Conservation (phyloP, 441 rosid genomes). For the Populus hybrid region DNA sequence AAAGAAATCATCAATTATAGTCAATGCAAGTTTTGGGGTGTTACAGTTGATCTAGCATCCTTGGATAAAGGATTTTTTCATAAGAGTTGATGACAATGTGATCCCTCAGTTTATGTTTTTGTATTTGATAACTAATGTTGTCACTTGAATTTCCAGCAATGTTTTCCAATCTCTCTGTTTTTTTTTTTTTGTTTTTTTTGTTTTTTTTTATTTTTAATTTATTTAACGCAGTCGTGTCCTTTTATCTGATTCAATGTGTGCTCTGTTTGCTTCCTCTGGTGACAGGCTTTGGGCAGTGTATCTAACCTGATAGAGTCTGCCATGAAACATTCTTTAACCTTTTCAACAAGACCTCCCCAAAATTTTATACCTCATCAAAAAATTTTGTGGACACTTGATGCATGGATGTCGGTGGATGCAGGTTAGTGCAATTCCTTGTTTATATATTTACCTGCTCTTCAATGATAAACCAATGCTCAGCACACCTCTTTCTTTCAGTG, state of each 20-base stretch:
- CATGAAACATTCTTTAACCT: constrained; percentile 54
- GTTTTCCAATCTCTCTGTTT: no score
- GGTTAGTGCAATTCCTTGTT: constrained; percentile 32
- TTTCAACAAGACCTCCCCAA: constrained; percentile 79
- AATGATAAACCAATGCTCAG: constrained; percentile 13
- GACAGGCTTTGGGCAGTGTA: constrained; percentile 48
- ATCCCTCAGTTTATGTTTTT: neutral
- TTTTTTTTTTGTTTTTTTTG: no score
- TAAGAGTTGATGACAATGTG: neutral
- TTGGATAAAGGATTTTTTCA: neutral
- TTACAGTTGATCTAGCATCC: neutral
- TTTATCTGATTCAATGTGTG: neutral
- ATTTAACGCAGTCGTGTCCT: neutral
- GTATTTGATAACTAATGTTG: neutral
- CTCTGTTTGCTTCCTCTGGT: constrained; percentile 14
- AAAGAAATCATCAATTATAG: no score
- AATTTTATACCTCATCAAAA: constrained; percentile 77
- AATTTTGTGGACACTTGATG: constrained; percentile 79
- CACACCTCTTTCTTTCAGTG: constrained; percentile 40
- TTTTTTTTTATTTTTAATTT: no score
- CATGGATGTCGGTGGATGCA: constrained; percentile 54
- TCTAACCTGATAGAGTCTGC: constrained; percentile 47
- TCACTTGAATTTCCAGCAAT: neutral
- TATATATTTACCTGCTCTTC: constrained; percentile 9
- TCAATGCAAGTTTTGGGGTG: no score